Base-by-base conservation (phyloP, 2,329 filamentous ascomycete species). In the Botrytis sinoallii region DNA sequence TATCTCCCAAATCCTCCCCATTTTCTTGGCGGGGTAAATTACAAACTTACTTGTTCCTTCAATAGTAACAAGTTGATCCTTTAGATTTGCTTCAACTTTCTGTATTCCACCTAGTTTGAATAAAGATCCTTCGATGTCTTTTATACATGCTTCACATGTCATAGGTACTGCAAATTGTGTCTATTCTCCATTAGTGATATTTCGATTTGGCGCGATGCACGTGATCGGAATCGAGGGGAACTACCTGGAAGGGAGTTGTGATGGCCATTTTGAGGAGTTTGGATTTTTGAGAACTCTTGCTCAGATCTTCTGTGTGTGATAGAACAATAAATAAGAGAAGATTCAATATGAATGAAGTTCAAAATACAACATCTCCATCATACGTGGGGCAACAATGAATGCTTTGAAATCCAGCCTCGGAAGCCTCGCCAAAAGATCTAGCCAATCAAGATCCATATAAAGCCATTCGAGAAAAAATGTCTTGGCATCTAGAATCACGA, bases 81-180 rank as follows among this genome's bases (percentile, higher is more conserved):
- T 87, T 69, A 98, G 86, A 81, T 93, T 92, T 77, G 91, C 94
- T 75, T 95, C 89, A 71, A 98, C 91, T 79, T 93, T 95, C 79
- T 87, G 88, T 81, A 98, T 93, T 60, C 95, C 94, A 80, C 89
- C 86, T 61, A 98, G 85, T 80, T 92, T 90, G 82, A 92, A 88
- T 69, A 98, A 85, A 66, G 93, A 91, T 76, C 89, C 88, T 80
- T 94, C 94, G 82, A 99, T 91, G 79, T 94, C 91, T 83, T 95
- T 92, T 82, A 97, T 90, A 85, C 96, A 98, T 81, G 88, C 86
- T 79, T 97, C 92, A 85, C 96, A 98, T 84, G 91, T 94, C 86
- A 98, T 91, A 72, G 94, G 95, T 78, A 98, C 96, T 76, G 95
- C 94, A 83, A 98, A 98, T 77, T 95, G 92, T 75, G 95, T 97